Evolutionary conservation across 768 basidiomycete species (phyloP), one percentile per base, ranked within the genome.

Genomic region (Rhodotorula diobovata): DNA sequence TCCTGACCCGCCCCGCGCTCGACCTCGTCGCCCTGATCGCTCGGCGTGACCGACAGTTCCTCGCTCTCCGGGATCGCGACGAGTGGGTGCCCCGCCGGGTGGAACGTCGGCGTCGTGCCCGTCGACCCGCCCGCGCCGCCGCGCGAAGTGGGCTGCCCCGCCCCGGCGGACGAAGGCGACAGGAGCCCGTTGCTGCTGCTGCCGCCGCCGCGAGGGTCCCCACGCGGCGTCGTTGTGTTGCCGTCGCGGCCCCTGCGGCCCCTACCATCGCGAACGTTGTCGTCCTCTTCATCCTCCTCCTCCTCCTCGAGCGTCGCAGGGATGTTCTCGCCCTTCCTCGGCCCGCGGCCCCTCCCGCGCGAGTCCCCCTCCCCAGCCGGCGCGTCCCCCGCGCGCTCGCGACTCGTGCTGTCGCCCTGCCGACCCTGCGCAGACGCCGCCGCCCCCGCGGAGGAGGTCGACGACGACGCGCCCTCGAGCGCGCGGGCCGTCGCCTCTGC

Each of bases 31-130:
- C 67, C 32, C 21, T 45, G 20, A 35, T 51, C 34, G 23, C 58
- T 63, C 32, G 56, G 46, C 46, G 66, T 54, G 11, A 65, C 20
- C 8, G 58, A 56, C n/a, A 70, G 30, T 51, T 74, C 73, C 30
- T 74, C 73, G 37, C 48, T 20, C 63, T 74, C 73, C 14, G 73
- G 69, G 30, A 74, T 65, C 5, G 63, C 55, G 4, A 75, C 56
- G 28, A 71, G 61, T 28, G 67, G 67, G 21, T 71, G 58, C 30
- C 56, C 50, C 2, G n/a, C 46, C 9, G 62, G 63, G 1, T 58
- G 41, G 51, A 74, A 70, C 4, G 45, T 50, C 21, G 67, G 64
- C 12, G 66, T 74, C 16, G 66, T 46, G 20, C 45, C 45, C 45
- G 48, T 25, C 48, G 50, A 54, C 30, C 30, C 53, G 30, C n/a